Evolutionary conservation across 805 yeast genomes (phyloP).

Genomic region (Candida endomychidarum): DNA sequence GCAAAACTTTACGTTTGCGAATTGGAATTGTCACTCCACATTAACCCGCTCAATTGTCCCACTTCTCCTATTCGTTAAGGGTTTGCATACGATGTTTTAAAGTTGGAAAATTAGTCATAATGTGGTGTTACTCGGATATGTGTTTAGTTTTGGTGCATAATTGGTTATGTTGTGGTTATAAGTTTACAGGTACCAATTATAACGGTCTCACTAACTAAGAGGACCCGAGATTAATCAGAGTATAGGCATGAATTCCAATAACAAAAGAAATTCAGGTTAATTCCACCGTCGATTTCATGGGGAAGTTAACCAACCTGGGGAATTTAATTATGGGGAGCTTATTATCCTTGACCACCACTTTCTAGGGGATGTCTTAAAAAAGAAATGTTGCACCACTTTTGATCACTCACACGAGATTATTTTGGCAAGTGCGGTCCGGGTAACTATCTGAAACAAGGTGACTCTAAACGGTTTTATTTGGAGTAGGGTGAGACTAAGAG

Average conservation of each 20-base stretch:
- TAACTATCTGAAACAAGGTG: background rate
- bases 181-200: too few species aligned
- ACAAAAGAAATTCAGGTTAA: background rate
- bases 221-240: too few species aligned
- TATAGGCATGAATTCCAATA: too few species aligned
- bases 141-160: too few species aligned
- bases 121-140: background rate
- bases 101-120: background rate
- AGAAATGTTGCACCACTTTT: slow-evolving; percentile 15
- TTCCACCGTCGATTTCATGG: background rate
- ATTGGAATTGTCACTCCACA: slow-evolving; percentile 9
- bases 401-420: slow-evolving; percentile 6
- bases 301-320: slow-evolving; percentile 1
- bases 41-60: slow-evolving; percentile 8
- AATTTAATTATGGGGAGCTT: background rate
- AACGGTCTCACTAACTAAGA: too few species aligned
- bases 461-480: background rate
- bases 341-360: background rate
- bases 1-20: slow-evolving; percentile 3
- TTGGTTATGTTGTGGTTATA: too few species aligned
- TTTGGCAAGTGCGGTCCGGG: background rate
- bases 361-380: slow-evolving; percentile 8
- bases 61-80: slow-evolving; percentile 4
- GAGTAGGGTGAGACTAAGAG: slow-evolving; percentile 4
- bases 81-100: background rate